Percentiles rank a stretch among this genome's conserved stretches.
Evolutionary conservation across 192 early-diverging fungal genomes (phyloP).

Genomic region (Backusella liffmaniae): DNA sequence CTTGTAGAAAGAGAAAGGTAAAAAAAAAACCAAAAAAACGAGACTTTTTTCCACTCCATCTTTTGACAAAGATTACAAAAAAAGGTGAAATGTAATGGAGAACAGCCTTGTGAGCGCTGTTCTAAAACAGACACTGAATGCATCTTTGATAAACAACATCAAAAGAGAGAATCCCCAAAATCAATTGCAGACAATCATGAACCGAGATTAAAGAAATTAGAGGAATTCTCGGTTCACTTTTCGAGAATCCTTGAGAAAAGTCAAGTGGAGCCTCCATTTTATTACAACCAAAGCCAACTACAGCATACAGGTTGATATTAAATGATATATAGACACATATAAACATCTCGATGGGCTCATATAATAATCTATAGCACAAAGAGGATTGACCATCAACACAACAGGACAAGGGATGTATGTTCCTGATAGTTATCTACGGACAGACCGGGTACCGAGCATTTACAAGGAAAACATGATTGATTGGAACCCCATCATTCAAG

Average conservation of each 20-base stretch:
- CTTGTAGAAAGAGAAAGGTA: constrained; percentile 31
- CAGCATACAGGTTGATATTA: not conserved
- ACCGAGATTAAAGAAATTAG: not conserved
- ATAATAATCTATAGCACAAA: not conserved
- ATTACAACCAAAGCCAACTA: not conserved
- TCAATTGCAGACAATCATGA: constrained; percentile 10
- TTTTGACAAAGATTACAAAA: not conserved
- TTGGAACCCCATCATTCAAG: constrained; percentile 8
- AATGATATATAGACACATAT: not conserved
- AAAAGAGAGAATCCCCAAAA: not conserved
- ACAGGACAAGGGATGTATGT: constrained; percentile 24
- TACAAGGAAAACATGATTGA: constrained; percentile 9
- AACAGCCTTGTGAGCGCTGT: constrained; percentile 21
- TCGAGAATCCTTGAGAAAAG: not conserved
- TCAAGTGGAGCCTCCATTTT: not conserved
- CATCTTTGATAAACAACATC: constrained; percentile 16
- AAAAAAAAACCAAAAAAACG: not conserved
- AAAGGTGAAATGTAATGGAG: constrained; percentile 27
- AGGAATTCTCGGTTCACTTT: not conserved
- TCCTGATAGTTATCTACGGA: constrained; percentile 2
- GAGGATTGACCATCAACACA: not conserved
- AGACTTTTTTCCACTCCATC: not conserved
- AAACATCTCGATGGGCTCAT: not conserved
- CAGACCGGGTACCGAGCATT: constrained; percentile 10
- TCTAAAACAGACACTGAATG: constrained; percentile 14